A percentile compares a stretch with the other conserved stretches of the same genome.
Conservation (phyloP, 2,329 filamentous ascomycete genomes). For the Ceratocystis albifundus region DNA sequence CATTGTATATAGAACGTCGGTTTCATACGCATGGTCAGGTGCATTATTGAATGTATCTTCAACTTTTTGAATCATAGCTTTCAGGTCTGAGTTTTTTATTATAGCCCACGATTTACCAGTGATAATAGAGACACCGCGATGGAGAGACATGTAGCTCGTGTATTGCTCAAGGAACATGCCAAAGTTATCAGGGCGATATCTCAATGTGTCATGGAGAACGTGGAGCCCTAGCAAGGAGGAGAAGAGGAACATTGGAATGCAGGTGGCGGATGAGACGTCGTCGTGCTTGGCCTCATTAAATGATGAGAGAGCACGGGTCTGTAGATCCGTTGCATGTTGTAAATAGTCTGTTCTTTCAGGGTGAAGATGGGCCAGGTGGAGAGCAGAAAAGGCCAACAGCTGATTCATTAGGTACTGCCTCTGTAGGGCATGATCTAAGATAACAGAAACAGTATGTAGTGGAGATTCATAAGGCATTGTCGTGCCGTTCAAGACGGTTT, state of each 20-base stretch:
- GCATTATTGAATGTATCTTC: neutral
- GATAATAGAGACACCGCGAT: neutral
- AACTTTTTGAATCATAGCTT: neutral
- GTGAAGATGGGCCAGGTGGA: conserved; percentile 32
- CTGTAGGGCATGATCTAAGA: conserved; percentile 26
- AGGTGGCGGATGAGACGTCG: neutral
- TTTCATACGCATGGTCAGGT: neutral
- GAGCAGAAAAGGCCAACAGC: conserved; percentile 36
- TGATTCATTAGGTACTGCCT: conserved; percentile 39
- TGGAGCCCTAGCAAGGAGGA: neutral
- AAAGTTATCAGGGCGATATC: neutral
- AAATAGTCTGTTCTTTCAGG: conserved; percentile 28
- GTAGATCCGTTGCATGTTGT: conserved; percentile 35
- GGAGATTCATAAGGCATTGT: conserved; percentile 11
- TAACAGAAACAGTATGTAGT: neutral
- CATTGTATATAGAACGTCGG: neutral
- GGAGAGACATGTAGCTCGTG: neutral
- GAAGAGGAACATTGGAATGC: neutral
- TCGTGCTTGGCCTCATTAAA: neutral
- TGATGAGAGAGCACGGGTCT: conserved; percentile 34
- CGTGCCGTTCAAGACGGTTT: conserved; percentile 28
- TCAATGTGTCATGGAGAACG: neutral
- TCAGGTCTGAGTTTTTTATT: neutral
- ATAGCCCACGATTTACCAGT: neutral
- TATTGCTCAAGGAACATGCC: neutral